phyloP scores from a whole-genome alignment of 164 flowering plant genomes.

The Magnolia officinalis region DNA sequence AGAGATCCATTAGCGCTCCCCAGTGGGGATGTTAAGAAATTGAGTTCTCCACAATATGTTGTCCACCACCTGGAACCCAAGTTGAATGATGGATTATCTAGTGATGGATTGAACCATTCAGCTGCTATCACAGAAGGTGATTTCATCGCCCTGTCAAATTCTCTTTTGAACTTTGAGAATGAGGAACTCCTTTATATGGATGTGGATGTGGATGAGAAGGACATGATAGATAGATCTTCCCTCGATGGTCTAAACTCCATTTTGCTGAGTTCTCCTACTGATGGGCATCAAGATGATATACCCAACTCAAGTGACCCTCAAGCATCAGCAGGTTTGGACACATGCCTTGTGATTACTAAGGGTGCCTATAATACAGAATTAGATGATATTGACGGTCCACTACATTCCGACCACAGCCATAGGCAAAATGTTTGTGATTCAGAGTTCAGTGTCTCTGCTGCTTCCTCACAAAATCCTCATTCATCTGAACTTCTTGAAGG shows the following conservation, averaged over 20 bases:
- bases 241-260: slow-evolving; percentile 53
- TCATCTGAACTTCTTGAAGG: slow-evolving; percentile 36
- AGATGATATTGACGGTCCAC: slow-evolving; percentile 11
- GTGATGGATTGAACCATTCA: slow-evolving; percentile 26
- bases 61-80: slow-evolving; percentile 25
- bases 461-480: slow-evolving; percentile 19
- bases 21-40: slow-evolving; percentile 25
- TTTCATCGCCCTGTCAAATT: slow-evolving; percentile 35
- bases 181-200: slow-evolving; percentile 47
- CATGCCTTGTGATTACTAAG: slow-evolving; percentile 10
- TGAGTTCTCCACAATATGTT: slow-evolving; percentile 21
- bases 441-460: slow-evolving; percentile 22
- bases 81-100: slow-evolving; percentile 19
- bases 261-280: slow-evolving; percentile 47
- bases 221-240: slow-evolving; percentile 39
- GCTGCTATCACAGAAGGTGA: slow-evolving; percentile 35
- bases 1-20: slow-evolving; percentile 22
- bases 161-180: slow-evolving; percentile 44
- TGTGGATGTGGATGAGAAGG: slow-evolving; percentile 43
- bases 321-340: slow-evolving; percentile 22
- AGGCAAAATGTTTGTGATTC: slow-evolving; percentile 12
- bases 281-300: slow-evolving; percentile 28
- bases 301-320: slow-evolving; percentile 21
- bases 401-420: slow-evolving; percentile 12
- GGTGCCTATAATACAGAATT: slow-evolving; percentile 19